Conservation (phyloP, 2,329 filamentous ascomycete species). For the Penicillium hesseltinei region DNA sequence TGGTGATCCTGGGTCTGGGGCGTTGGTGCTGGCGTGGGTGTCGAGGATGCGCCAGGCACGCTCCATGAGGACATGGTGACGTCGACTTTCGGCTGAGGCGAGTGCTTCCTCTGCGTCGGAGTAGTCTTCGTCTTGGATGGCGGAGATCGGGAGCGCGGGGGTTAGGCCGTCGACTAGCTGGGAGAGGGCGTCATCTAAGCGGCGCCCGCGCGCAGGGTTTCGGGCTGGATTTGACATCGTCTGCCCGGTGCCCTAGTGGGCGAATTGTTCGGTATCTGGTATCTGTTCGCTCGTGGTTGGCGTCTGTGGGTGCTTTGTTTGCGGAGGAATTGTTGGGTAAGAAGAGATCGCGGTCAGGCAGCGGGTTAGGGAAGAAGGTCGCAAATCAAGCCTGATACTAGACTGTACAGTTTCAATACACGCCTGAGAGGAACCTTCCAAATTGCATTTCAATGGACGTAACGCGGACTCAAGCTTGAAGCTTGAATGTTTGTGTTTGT, state of each 20-base stretch:
- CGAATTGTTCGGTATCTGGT: conserved; percentile 2
- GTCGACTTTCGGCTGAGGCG: conserved; percentile 37
- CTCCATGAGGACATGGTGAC: conserved; percentile 36
- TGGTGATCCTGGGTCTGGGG: conserved; percentile 29
- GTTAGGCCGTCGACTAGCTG: conserved; percentile 45
- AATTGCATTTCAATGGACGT: background rate
- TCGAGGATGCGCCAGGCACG: conserved; percentile 42
- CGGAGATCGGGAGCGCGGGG: conserved; percentile 35
- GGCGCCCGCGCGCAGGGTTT: conserved; percentile 38
- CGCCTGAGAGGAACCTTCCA: background rate
- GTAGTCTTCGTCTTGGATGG: conserved; percentile 30
- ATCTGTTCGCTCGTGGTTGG: background rate
- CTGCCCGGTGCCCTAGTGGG: conserved; percentile 12
- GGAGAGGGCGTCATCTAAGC: conserved; percentile 45
- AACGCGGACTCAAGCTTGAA: conserved; percentile 6
- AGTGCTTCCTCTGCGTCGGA: conserved; percentile 37
- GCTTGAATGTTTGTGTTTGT: conserved; percentile 11
- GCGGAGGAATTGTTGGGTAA: background rate
- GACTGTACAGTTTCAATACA: background rate
- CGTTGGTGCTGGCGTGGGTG: conserved; percentile 21
- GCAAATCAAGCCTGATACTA: background rate
- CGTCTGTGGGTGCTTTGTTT: background rate
- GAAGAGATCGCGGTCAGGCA: background rate
- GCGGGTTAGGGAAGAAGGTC: background rate
- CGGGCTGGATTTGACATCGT: conserved; percentile 33